Percentiles rank a stretch among this genome's conserved stretches.
These are phyloP conservation scores for Elymus sibiricus DNA, from an alignment of 176 grass and related monocot species.

Conservation along the genomic window DNA sequence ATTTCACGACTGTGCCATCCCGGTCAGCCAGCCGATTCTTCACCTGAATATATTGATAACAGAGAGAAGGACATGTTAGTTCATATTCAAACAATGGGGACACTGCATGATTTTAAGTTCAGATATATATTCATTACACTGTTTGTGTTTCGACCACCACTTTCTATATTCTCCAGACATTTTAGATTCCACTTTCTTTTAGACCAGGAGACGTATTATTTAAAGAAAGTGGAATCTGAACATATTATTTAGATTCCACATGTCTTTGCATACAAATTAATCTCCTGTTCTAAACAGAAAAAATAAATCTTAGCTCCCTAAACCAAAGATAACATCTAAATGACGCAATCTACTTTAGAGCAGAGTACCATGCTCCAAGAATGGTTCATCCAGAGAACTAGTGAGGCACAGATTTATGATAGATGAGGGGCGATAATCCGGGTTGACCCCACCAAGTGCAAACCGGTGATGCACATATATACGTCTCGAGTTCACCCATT, in stretches of 20 bases:
- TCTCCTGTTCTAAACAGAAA: background rate
- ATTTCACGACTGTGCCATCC: background rate
- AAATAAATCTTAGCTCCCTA: background rate
- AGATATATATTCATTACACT: background rate
- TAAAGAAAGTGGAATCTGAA: no score
- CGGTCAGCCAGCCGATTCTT: conserved; percentile 20
- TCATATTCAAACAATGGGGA: conserved; percentile 21
- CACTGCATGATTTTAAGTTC: background rate
- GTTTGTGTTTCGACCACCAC: background rate
- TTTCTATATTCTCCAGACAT: background rate
- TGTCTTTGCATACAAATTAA: background rate
- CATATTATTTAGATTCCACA: background rate
- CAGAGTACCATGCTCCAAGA: background rate
- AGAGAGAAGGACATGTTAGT: background rate
- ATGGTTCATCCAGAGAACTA: background rate
- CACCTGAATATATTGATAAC: conserved; percentile 41
- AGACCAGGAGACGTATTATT: no score
- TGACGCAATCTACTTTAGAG: background rate
- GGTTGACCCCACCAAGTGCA: background rate
- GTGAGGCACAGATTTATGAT: conserved; percentile 9
- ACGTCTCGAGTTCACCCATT: background rate
- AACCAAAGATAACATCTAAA: conserved; percentile 5
- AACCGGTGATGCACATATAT: background rate
- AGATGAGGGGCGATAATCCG: background rate
- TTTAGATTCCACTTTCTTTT: no score